Evolutionary conservation across 305 asterid species (phyloP), one percentile per base, ranked within the genome.

Genomic region (Fraxinus nigra): DNA sequence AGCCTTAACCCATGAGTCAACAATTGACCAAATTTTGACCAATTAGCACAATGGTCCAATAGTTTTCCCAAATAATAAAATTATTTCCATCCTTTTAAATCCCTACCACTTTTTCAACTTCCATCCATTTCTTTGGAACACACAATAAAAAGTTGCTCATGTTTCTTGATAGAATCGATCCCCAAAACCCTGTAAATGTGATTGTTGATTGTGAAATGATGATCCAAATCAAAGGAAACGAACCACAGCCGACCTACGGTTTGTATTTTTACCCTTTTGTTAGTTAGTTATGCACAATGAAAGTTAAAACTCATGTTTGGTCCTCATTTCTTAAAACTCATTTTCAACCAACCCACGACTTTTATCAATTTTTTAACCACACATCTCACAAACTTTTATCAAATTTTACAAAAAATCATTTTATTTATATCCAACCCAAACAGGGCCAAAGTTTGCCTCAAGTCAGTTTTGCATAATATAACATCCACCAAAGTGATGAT

Each of bases 381-480:
- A 56, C 0, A 18, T 56, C 18, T 18, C 28, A 56, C 67, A 7
- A 5, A 2, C 11, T 56, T 51, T 18, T 1, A 56, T 54, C 24
- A 5, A 5, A 54, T 5, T 5, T 54, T 0, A 54, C 10, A 5
- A 5, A 46, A 51, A 51, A 5, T 5, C 22, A 54, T 0, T 54
- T 54, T 54, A 14, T 54, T 51, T 6, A n/a, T n/a, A 56, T 56
- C 67, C 28, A 56, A 7, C 9, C 67, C 67, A 56, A 56, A 56
- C 13, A 56, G 67, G 28, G 13, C 11, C 11, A 18, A 54, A 56
- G 67, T 56, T 33, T 33, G 76, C 76, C 76, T 33, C 24, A 72
- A 72, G 76, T 22, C 76, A 33, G 13, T 72, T 33, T 72, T 72
- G 24, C 76, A 72, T 72, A 72, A 72, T 72, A 72, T 72, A 72